phyloP scores from a whole-genome alignment of 345 rosid species.

The Viola odorata region DNA sequence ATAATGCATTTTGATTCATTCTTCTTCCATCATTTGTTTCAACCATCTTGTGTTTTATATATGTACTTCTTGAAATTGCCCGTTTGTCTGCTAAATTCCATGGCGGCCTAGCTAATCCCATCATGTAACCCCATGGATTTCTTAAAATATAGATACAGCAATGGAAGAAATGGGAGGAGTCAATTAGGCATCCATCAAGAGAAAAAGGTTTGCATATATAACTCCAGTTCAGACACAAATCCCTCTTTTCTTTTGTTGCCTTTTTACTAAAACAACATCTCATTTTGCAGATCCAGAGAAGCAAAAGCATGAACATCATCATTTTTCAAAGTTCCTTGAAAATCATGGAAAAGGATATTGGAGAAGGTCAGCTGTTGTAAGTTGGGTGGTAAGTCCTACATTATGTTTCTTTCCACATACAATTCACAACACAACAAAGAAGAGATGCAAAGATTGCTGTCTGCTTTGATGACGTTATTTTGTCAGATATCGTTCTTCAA shows the following conservation, averaged over 20 bases:
- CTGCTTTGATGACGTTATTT: background rate
- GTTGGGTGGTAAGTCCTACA: constrained; percentile 59
- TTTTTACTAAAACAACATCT: background rate
- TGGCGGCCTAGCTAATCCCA: background rate
- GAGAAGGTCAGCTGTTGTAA: constrained; percentile 54
- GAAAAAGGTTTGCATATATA: constrained; percentile 13
- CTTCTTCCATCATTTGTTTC: background rate
- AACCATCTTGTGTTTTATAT: background rate
- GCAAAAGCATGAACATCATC: constrained; percentile 19
- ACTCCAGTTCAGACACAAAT: background rate
- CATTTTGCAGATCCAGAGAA: constrained; percentile 19
- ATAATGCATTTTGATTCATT: background rate
- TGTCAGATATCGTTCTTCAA: constrained; percentile 78
- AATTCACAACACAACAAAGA: too few relatives aligned
- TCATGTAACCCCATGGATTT: too few relatives aligned
- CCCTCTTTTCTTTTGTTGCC: background rate
- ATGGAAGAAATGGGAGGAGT: constrained; percentile 78
- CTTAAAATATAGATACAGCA: constrained; percentile 43
- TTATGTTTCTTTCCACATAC: background rate
- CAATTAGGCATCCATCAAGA: background rate
- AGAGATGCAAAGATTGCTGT: too few relatives aligned
- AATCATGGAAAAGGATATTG: constrained; percentile 52
- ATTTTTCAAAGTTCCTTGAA: constrained; percentile 13
- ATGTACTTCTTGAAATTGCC: background rate
- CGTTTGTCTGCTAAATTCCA: background rate